Evolutionary conservation across 805 yeast species (phyloP).

Genomic region (Wickerhamomyces ciferrii): DNA sequence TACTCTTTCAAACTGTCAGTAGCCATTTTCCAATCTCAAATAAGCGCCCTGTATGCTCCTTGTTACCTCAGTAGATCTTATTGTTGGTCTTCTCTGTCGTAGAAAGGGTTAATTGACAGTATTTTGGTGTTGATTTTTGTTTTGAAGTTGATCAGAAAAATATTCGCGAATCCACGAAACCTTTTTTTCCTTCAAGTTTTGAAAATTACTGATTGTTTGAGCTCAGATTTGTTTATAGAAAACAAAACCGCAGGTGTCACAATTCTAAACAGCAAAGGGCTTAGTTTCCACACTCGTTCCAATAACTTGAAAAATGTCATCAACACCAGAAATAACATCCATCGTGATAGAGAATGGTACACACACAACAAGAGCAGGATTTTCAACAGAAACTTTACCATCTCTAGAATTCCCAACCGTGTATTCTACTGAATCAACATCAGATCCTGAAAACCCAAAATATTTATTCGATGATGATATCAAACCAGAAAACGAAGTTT

Average conservation of each 20-base stretch:
- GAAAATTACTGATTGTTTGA: too few relatives aligned
- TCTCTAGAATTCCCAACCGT: conserved; percentile 50
- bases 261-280: too few relatives aligned
- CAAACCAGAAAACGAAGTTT: conserved; percentile 25
- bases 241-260: not conserved
- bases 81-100: too few relatives aligned
- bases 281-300: not conserved
- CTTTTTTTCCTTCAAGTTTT: too few relatives aligned
- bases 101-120: too few relatives aligned
- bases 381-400: conserved; percentile 62
- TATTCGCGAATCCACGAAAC: not conserved
- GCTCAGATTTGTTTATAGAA: not conserved
- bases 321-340: conserved; percentile 37
- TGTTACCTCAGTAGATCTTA: too few relatives aligned
- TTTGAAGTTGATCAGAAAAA: too few relatives aligned
- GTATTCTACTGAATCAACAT: conserved; percentile 35
- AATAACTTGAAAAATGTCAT: conserved; percentile 1
- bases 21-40: not conserved
- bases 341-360: conserved; percentile 70
- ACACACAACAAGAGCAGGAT: conserved; percentile 61
- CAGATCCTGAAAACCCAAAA: conserved; percentile 8
- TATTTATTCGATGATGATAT: conserved; percentile 45
- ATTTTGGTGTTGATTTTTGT: too few relatives aligned
- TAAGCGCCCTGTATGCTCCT: too few relatives aligned
- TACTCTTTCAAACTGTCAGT: conserved; percentile 40